phyloP scores from a whole-genome alignment of 176 grass and related monocot species.

The Urochloa ruziziensis region DNA sequence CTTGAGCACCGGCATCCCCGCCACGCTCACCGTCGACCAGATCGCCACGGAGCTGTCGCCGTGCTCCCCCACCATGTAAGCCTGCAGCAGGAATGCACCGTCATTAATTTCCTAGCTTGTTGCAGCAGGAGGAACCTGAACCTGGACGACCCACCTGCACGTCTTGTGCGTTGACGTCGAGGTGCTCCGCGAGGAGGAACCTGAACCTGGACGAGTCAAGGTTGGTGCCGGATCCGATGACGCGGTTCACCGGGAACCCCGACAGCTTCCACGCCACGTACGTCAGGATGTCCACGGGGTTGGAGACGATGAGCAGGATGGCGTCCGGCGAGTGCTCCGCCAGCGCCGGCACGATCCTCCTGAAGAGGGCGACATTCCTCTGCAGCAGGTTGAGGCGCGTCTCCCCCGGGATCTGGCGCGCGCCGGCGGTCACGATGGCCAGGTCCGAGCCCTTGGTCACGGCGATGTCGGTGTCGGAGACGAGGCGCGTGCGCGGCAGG shows the following conservation, averaged over 20 bases:
- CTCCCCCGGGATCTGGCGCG: constrained; percentile 64
- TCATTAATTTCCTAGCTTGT: too few relatives aligned
- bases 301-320: constrained; percentile 67
- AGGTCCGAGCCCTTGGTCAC: constrained; percentile 65
- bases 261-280: constrained; percentile 82
- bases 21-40: constrained; percentile 71
- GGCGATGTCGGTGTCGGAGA: constrained; percentile 49
- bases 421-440: constrained; percentile 71
- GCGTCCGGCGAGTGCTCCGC: constrained; percentile 51
- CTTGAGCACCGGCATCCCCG: constrained; percentile 63
- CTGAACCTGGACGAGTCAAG: constrained; percentile 71
- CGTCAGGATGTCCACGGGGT: constrained; percentile 71
- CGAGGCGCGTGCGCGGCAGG: constrained; percentile 67
- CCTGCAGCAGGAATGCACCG: too few relatives aligned
- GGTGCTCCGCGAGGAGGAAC: constrained; percentile 55
- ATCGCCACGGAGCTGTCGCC: constrained; percentile 84
- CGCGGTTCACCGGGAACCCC: constrained; percentile 54
- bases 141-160: background rate
- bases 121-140: too few relatives aligned
- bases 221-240: constrained; percentile 77
- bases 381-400: constrained; percentile 59
- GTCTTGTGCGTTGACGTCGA: constrained; percentile 62
- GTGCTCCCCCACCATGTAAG: constrained; percentile 88
- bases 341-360: constrained; percentile 57
- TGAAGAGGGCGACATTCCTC: constrained; percentile 61